These are phyloP conservation scores for Larix kaempferi DNA, from an alignment of 75 land plant species.

Conservation along the genomic window DNA sequence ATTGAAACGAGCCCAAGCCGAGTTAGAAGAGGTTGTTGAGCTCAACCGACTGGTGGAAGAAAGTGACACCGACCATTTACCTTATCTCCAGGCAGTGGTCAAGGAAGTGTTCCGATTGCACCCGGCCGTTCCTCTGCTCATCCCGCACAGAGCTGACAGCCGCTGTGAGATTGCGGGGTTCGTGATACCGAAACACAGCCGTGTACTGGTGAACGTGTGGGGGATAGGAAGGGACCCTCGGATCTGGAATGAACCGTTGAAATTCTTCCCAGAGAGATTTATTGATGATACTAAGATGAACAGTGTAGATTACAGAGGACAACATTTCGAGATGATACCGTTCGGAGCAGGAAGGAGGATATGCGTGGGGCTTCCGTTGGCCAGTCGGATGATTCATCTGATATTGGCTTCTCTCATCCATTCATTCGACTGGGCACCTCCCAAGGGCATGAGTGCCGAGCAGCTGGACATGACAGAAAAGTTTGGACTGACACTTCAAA, in stretches of 20 bases:
- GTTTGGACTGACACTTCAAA: conserved; percentile 17
- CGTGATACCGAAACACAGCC: neutral
- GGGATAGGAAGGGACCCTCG: conserved; percentile 7
- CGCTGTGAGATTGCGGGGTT: neutral
- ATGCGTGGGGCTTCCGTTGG: conserved; percentile 12
- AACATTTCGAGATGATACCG: conserved; percentile 6
- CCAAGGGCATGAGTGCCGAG: neutral
- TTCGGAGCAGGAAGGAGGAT: conserved; percentile 19
- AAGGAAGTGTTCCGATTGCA: conserved; percentile 20
- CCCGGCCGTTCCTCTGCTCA: conserved; percentile 15
- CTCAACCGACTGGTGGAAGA: neutral
- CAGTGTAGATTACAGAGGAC: neutral
- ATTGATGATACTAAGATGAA: neutral
- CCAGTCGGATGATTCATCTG: neutral
- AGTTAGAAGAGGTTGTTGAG: neutral
- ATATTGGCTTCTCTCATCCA: conserved; percentile 11
- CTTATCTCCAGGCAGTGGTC: neutral
- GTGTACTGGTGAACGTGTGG: neutral
- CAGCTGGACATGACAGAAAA: conserved; percentile 26
- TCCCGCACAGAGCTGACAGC: conserved; percentile 2
- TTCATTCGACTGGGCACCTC: conserved; percentile 15
- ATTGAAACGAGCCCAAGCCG: neutral
- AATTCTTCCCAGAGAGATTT: conserved; percentile 2
- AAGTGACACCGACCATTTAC: neutral
- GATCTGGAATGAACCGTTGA: neutral